phyloP scores from a whole-genome alignment of 441 rosid species.

The Brassica hybrid region DNA sequence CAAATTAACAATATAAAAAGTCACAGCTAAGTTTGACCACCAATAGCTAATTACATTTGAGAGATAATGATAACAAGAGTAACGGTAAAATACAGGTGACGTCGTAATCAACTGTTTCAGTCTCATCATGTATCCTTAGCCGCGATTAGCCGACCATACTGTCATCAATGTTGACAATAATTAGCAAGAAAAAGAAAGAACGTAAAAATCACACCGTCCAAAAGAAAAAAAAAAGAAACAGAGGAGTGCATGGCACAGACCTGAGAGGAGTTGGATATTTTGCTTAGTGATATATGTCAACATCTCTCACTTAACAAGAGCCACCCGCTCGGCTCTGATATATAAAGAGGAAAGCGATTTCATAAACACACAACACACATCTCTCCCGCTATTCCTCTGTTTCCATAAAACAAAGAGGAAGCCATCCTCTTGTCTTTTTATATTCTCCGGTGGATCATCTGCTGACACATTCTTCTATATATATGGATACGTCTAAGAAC shows the following conservation, averaged over 20 bases:
- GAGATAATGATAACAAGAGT: neutral
- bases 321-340: slow-evolving; percentile 1
- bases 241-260: slow-evolving; percentile 14
- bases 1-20: neutral
- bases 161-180: slow-evolving; percentile 10
- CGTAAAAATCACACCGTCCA: slow-evolving; percentile 32
- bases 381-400: slow-evolving; percentile 7
- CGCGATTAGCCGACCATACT: slow-evolving; percentile 42
- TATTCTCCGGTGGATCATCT: neutral
- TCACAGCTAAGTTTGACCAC: neutral
- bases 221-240: slow-evolving; percentile 7
- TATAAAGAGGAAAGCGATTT: slow-evolving; percentile 13
- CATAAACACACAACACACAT: slow-evolving; percentile 10
- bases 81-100: slow-evolving; percentile 15
- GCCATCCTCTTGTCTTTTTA: slow-evolving; percentile 20
- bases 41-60: neutral
- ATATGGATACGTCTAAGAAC: slow-evolving; percentile 23
- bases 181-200: slow-evolving; percentile 13
- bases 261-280: slow-evolving; percentile 29
- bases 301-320: slow-evolving; percentile 23
- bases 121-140: slow-evolving; percentile 35
- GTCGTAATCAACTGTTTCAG: slow-evolving; percentile 33
- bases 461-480: neutral
- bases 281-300: slow-evolving; percentile 25
- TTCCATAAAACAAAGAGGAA: slow-evolving; percentile 13